These are phyloP conservation scores for Penicillium palitans DNA, from an alignment of 2,329 filamentous ascomycete species.

Conservation along the genomic window DNA sequence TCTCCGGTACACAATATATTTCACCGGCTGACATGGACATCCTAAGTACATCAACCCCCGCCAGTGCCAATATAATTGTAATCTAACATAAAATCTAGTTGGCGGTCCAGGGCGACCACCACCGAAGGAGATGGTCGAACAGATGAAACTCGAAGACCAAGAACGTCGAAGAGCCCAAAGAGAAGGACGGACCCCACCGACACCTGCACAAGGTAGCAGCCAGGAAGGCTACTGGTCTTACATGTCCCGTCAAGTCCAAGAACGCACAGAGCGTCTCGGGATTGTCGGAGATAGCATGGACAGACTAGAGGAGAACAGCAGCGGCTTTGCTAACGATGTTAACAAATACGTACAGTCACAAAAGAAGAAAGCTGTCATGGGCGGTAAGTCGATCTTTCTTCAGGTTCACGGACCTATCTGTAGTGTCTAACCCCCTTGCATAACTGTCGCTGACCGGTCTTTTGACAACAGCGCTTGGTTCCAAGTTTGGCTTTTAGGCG, in stretches of 20 bases:
- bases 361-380: constrained; percentile 80
- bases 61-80: neutral
- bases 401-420: neutral
- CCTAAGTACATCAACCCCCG: constrained; percentile 54
- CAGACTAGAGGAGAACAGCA: constrained; percentile 74
- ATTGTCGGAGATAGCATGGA: constrained; percentile 84
- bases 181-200: constrained; percentile 37
- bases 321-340: constrained; percentile 83
- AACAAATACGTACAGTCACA: constrained; percentile 83
- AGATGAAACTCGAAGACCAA: constrained; percentile 72
- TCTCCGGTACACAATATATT: constrained; percentile 89
- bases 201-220: constrained; percentile 37
- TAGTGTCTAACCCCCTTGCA: constrained; percentile 19
- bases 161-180: constrained; percentile 45
- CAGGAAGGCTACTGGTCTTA: constrained; percentile 74
- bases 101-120: constrained; percentile 84
- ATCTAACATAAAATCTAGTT: constrained; percentile 46
- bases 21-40: constrained; percentile 85
- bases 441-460: constrained; percentile 21
- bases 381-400: constrained; percentile 46
- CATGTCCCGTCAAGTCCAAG: constrained; percentile 81
- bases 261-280: constrained; percentile 83
- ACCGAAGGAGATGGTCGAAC: constrained; percentile 82
- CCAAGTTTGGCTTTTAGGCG: constrained; percentile 45
- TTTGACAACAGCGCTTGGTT: constrained; percentile 36